Evolutionary conservation across 805 yeast species (phyloP).

Genomic region (Teunomyces stri): DNA sequence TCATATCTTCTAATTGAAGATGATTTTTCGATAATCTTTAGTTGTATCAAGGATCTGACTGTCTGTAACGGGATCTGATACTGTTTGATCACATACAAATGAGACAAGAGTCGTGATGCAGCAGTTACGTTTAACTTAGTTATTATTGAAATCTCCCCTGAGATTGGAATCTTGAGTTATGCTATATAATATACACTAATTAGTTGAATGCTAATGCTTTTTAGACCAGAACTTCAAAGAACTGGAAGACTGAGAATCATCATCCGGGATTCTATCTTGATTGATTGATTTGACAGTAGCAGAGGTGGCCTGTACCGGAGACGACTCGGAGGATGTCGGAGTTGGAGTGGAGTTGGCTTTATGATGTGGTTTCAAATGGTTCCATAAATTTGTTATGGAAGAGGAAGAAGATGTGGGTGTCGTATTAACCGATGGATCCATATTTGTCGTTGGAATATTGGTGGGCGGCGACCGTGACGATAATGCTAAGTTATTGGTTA

Average conservation of each 20-base stretch:
- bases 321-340: background rate
- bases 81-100: no score
- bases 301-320: background rate
- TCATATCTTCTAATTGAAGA: no score
- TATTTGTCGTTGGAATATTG: background rate
- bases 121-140: no score
- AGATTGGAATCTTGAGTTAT: background rate
- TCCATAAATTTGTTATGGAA: conserved; percentile 15
- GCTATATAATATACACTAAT: background rate
- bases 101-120: no score
- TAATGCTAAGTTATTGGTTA: background rate
- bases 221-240: conserved; percentile 19
- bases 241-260: background rate
- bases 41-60: no score
- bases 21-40: no score
- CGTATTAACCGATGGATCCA: background rate
- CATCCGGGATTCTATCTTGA: background rate
- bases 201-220: conserved; percentile 5
- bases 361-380: conserved; percentile 14
- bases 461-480: background rate
- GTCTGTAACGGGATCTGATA: no score
- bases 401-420: conserved; percentile 8
- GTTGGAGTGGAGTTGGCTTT: background rate
- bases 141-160: no score
- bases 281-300: background rate